Percentiles rank a stretch among this genome's conserved stretches.
phyloP scores from a whole-genome alignment of 805 yeast genomes.

The Allodekkera sacchari region DNA sequence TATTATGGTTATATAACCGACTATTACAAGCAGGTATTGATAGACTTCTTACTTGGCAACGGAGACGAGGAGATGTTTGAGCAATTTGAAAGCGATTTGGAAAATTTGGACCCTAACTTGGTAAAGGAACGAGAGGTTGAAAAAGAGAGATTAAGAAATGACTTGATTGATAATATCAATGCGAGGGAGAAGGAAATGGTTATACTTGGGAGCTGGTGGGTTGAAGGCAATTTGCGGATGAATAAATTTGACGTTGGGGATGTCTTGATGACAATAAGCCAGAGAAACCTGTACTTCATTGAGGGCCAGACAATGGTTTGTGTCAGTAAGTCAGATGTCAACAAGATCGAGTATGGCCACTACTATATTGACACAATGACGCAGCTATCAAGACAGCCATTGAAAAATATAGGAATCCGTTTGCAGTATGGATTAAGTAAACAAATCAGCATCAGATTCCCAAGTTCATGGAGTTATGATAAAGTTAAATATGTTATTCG shows the following conservation, averaged over 20 bases:
- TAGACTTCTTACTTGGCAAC: slow-evolving; percentile 33
- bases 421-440: slow-evolving; percentile 5
- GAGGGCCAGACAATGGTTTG: slow-evolving; percentile 9
- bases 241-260: slow-evolving; percentile 12
- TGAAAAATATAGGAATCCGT: slow-evolving; percentile 24
- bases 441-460: slow-evolving; percentile 12
- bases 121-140: slow-evolving; percentile 10
- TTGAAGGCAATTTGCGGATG: slow-evolving; percentile 10
- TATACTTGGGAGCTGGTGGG: slow-evolving; percentile 29
- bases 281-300: slow-evolving; percentile 16
- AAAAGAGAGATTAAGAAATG: slow-evolving; percentile 10
- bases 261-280: slow-evolving; percentile 19
- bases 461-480: slow-evolving; percentile 7
- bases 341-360: slow-evolving; percentile 23
- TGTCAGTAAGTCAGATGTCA: slow-evolving; percentile 12
- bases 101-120: slow-evolving; percentile 22
- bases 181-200: slow-evolving; percentile 4
- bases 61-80: slow-evolving; percentile 26
- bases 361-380: slow-evolving; percentile 14
- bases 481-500: slow-evolving; percentile 12
- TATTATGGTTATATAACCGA: slow-evolving; percentile 37
- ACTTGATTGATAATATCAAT: slow-evolving; percentile 10
- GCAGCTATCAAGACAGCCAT: slow-evolving; percentile 19
- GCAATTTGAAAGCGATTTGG: slow-evolving; percentile 31
- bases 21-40: slow-evolving; percentile 34